Base-by-base conservation (phyloP, 257 asterid genomes). In the Avicennia marina region DNA sequence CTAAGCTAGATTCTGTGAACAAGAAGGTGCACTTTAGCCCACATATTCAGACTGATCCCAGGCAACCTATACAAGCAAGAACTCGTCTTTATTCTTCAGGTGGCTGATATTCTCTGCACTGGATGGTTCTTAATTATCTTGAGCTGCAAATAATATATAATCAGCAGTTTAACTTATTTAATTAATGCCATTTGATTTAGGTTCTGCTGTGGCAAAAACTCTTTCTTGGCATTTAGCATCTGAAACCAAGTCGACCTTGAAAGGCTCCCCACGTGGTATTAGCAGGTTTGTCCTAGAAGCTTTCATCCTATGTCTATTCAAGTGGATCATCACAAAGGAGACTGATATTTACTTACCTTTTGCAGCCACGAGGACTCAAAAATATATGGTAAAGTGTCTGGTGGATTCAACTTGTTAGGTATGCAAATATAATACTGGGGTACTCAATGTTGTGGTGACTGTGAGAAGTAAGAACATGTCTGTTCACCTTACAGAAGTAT, bases 211-310 rank as follows among this genome's bases (percentile, higher is more conserved):
- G 26, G 80, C 95, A 44, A 88, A 72, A 64, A 84, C 95, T 70
- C 91, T 93, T 56, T 89, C 96, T 6, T 93, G 99, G 99, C 99
- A 93, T 82, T 75, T 89, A 76, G 97, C 97, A 48, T 80, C 99
- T 40, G 99, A 88, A 64, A 80, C 95, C 47, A 89, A 82, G 69
- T 82, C 99, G 24, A 80, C 90, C 38, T 66, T 89, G 82, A 84
- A 82, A 77, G 94, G 87, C 66, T 67, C 83, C 56, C 72, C 81
- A n/a, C 80, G 74, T 63, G 58, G 78, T 58, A 73, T 75, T 38
- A 62, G 69, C 65, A 75, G 96, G 98, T 90, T 63, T 58, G 82
- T 59, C 60, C 66, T 51, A 48, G 53, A 42, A 61, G 53, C 31
- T 68, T 40, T 56, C 54, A n/a, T 48, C 33, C 38, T 59, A 15